Evolutionary conservation across 805 yeast genomes (phyloP).

Genomic region (Spathaspora gorwiae): DNA sequence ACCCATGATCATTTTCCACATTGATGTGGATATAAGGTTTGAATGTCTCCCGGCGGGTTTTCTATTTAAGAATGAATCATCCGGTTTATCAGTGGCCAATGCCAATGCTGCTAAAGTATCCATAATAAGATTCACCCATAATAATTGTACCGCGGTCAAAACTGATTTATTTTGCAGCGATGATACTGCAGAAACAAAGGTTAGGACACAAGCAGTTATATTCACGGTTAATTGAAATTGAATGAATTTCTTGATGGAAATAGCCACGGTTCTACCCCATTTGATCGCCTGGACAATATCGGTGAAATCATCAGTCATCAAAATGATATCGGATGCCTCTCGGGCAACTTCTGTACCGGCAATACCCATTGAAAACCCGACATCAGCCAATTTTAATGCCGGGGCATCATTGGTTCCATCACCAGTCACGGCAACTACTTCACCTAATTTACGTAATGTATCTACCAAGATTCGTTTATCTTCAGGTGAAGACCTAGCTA

Average conservation of each 20-base stretch:
- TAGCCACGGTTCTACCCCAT: slow-evolving; percentile 97
- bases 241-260: slow-evolving; percentile 89
- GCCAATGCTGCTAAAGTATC: slow-evolving; percentile 98
- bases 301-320: slow-evolving; percentile 91
- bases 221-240: slow-evolving; percentile 97
- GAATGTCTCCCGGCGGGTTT: slow-evolving; percentile 79
- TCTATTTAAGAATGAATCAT: slow-evolving; percentile 68
- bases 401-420: slow-evolving; percentile 99
- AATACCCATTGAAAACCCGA: slow-evolving; percentile 98
- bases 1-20: slow-evolving; percentile 98
- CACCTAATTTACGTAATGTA: slow-evolving; percentile 72
- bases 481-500: slow-evolving; percentile 95
- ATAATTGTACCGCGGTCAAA: slow-evolving; percentile 90
- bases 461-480: slow-evolving; percentile 87
- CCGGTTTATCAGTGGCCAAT: slow-evolving; percentile 95
- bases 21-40: slow-evolving; percentile 80
- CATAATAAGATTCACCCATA: slow-evolving; percentile 98
- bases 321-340: slow-evolving; percentile 90
- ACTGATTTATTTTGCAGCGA: slow-evolving; percentile 77
- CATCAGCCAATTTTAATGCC: slow-evolving; percentile 92
- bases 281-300: slow-evolving; percentile 95
- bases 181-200: slow-evolving; percentile 91
- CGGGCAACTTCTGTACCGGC: slow-evolving; percentile 98
- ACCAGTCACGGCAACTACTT: slow-evolving; percentile 98
- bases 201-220: slow-evolving; percentile 90